Conservation (phyloP, 2,329 filamentous ascomycete genomes). For the Cladosporium colombiae region DNA sequence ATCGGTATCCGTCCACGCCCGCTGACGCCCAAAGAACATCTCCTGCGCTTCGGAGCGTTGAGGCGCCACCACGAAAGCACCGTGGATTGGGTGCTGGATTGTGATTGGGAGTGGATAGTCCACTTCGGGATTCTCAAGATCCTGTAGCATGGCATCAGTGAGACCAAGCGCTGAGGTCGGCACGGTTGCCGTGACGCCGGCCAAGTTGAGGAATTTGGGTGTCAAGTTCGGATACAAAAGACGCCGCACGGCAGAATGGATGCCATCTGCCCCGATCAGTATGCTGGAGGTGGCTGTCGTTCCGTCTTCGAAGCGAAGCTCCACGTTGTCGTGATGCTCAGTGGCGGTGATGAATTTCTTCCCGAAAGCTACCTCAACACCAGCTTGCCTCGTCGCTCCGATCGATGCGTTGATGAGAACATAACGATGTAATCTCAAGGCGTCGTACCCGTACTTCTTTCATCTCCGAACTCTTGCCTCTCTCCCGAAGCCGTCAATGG, state of each 20-base stretch:
- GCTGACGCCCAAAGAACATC: slow-evolving; percentile 3
- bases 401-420: slow-evolving; percentile 2
- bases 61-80: slow-evolving; percentile 1
- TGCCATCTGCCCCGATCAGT: slow-evolving; percentile 12
- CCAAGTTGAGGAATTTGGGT: slow-evolving; percentile 18
- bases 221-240: slow-evolving; percentile 12
- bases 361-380: background rate
- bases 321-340: background rate
- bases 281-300: background rate
- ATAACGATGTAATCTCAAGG: slow-evolving; percentile 1
- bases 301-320: slow-evolving; percentile 1
- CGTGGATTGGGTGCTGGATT: background rate
- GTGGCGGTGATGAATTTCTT: background rate
- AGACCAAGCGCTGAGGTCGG: slow-evolving; percentile 13
- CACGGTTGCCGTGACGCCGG: slow-evolving; percentile 18
- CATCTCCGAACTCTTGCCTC: background rate
- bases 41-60: background rate
- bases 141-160: background rate
- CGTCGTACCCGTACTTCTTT: slow-evolving; percentile 1
- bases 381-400: background rate
- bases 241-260: background rate
- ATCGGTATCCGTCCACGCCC: background rate
- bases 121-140: background rate
- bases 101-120: background rate
- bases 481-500: background rate